phyloP scores from a whole-genome alignment of 768 basidiomycete species.

The Cyclocybe aegerita region DNA sequence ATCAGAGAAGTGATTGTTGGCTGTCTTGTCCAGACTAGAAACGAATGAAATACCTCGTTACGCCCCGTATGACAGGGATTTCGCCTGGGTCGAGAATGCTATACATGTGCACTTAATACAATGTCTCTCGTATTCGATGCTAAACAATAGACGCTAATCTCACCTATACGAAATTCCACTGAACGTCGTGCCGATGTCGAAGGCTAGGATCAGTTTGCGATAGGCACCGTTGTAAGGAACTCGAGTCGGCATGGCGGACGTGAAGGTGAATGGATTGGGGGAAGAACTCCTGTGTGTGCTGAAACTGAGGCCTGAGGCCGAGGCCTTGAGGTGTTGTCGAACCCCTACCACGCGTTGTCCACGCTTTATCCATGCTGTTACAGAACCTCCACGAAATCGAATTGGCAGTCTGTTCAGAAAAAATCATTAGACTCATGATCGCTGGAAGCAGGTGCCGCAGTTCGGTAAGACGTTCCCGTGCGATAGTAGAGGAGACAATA shows the following conservation, averaged over 20 bases:
- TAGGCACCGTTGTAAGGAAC: slow-evolving; percentile 14
- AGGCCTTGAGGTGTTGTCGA: too few relatives aligned
- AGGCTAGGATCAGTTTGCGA: slow-evolving; percentile 21
- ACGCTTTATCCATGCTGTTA: too few relatives aligned
- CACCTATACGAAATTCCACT: slow-evolving; percentile 22
- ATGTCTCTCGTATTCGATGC: neutral
- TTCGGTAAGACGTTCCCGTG: too few relatives aligned
- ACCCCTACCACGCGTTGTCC: too few relatives aligned
- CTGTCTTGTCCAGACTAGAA: neutral
- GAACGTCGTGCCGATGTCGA: slow-evolving; percentile 19
- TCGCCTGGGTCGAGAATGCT: slow-evolving; percentile 26
- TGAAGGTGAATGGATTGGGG: too few relatives aligned
- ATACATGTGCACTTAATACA: neutral
- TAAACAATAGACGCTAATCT: neutral
- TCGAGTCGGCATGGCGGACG: slow-evolving; percentile 7
- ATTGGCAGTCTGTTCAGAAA: too few relatives aligned
- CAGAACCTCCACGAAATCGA: too few relatives aligned
- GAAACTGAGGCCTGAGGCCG: too few relatives aligned
- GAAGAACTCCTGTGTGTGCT: too few relatives aligned
- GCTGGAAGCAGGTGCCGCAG: too few relatives aligned
- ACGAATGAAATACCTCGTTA: slow-evolving; percentile 19
- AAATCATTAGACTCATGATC: too few relatives aligned
- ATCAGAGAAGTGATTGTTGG: slow-evolving; percentile 4
- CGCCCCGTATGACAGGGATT: slow-evolving; percentile 25
- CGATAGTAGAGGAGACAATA: too few relatives aligned